Evolutionary conservation across 768 basidiomycete species (phyloP), one percentile per base, ranked within the genome.

Genomic region (Strobilomyces dryophilus): DNA sequence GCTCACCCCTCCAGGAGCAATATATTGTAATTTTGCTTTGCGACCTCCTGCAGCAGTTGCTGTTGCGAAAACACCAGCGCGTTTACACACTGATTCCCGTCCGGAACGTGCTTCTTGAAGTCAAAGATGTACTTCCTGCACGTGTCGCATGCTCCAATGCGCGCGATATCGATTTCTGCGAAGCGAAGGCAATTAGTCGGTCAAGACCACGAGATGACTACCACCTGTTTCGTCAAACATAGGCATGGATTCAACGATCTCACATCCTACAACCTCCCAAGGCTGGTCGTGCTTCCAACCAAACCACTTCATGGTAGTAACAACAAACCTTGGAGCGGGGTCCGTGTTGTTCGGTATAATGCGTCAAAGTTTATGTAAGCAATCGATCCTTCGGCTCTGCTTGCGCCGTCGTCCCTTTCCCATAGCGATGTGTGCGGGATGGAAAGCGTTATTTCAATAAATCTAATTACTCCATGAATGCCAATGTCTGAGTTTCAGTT

Each of bases 261-360:
- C 80, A 63, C 76, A 81, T 53, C 83, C 82, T 27, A 89, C 84
- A 39, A 90, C 87, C 71, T 91, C 89, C 89, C 89, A 91, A 35
- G 86, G 80, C 9, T 71, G 71, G 62, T 85, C 80, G 48, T 47
- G 52, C 56, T 75, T 79, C 54, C 81, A 76, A 55, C 80, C 77
- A 59, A 85, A 79, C 56, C 71, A 71, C 62, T 65, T 62, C 65
- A 70, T 68, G 49, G 49, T 18, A 43, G 42, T 54, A 53, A 58
- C 39, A 9, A 41, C 45, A 56, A 61, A 51, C 51, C 46, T 52
- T 56, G 45, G 31, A 51, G 61, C 36, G 24, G 55, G 55, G 60
- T 59, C 43, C 53, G 53, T 58, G 53, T 59, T 57, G 61, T 55
- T 57, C 55, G 45, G 27, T 36, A 35, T 31, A 37, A 18, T 37